phyloP scores from a whole-genome alignment of 1,284 basidiomycete genomes.

The Melanopsichium pennsylvanicum region DNA sequence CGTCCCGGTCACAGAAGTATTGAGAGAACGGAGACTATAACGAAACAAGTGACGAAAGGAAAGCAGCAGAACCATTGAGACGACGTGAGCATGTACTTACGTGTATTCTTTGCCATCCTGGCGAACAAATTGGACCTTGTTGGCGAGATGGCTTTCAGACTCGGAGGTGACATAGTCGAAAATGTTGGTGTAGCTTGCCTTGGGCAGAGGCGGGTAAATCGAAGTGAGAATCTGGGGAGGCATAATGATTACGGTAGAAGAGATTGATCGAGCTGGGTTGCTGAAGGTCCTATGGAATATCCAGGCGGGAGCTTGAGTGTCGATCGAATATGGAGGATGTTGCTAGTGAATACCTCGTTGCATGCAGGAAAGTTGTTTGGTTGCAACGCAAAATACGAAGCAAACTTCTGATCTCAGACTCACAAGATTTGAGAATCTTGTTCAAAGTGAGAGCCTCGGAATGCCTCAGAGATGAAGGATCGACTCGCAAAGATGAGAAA shows the following conservation, averaged over 20 bases:
- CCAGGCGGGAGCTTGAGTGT: neutral
- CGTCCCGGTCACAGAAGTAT: no score
- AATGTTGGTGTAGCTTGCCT: slow-evolving; percentile 47
- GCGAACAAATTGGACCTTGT: slow-evolving; percentile 45
- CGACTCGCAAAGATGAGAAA: no score
- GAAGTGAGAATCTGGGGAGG: slow-evolving; percentile 45
- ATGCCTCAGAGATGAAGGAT: no score
- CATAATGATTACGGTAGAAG: slow-evolving; percentile 10
- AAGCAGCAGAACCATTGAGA: neutral
- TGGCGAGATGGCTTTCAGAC: slow-evolving; percentile 35
- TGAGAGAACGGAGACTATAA: neutral
- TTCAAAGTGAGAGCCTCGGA: no score
- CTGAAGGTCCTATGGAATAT: no score
- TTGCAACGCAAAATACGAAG: neutral
- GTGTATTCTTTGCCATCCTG: slow-evolving; percentile 44
- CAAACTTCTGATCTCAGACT: neutral
- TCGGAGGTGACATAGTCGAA: slow-evolving; percentile 50
- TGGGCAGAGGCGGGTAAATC: slow-evolving; percentile 46
- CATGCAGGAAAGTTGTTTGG: neutral
- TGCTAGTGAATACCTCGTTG: neutral
- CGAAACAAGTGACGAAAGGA: neutral
- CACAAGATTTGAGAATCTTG: no score
- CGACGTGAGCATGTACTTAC: slow-evolving; percentile 26
- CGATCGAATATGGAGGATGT: neutral
- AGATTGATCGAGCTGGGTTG: neutral